Percentiles rank a stretch among this genome's conserved stretches.
These are phyloP conservation scores for Sarocladium oryzae DNA, from an alignment of 2,329 filamentous ascomycete genomes.

Conservation along the genomic window DNA sequence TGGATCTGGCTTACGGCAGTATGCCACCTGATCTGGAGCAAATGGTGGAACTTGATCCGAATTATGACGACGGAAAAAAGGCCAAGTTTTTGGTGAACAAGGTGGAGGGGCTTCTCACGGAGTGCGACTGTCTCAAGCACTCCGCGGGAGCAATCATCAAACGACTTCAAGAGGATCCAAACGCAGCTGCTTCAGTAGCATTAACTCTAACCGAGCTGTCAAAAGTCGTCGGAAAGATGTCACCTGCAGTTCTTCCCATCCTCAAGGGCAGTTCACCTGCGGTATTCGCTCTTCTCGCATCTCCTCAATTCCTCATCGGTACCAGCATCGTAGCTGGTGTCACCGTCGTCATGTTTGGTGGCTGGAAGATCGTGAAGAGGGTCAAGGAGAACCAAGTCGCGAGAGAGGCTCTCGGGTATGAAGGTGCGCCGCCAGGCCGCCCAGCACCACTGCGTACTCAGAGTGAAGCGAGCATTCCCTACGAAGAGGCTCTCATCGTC, in stretches of 20 bases:
- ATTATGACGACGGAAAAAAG: conserved; percentile 49
- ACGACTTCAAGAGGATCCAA: conserved; percentile 63
- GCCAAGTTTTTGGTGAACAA: conserved; percentile 58
- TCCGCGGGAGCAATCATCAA: conserved; percentile 76
- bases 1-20: conserved; percentile 87
- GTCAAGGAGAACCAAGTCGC: conserved; percentile 45
- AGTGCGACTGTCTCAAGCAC: conserved; percentile 84
- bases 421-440: conserved; percentile 16
- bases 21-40: conserved; percentile 61
- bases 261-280: conserved; percentile 79
- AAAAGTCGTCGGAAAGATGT: conserved; percentile 73
- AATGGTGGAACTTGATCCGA: conserved; percentile 40
- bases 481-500: conserved; percentile 51
- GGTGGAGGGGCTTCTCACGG: conserved; percentile 72
- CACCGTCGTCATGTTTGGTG: conserved; percentile 92
- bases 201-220: conserved; percentile 89
- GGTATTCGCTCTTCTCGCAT: conserved; percentile 78
- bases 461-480: conserved; percentile 24
- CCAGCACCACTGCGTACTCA: conserved; percentile 21
- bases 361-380: conserved; percentile 94
- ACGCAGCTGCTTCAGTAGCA: conserved; percentile 89
- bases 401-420: conserved; percentile 22
- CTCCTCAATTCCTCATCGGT: conserved; percentile 90
- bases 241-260: conserved; percentile 67
- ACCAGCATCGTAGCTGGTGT: conserved; percentile 83